A percentile compares a stretch with the other conserved stretches of the same genome.
Evolutionary conservation across 495 filamentous ascomycete genomes (phyloP).

Genomic region (Hypoxylon subgilvum): DNA sequence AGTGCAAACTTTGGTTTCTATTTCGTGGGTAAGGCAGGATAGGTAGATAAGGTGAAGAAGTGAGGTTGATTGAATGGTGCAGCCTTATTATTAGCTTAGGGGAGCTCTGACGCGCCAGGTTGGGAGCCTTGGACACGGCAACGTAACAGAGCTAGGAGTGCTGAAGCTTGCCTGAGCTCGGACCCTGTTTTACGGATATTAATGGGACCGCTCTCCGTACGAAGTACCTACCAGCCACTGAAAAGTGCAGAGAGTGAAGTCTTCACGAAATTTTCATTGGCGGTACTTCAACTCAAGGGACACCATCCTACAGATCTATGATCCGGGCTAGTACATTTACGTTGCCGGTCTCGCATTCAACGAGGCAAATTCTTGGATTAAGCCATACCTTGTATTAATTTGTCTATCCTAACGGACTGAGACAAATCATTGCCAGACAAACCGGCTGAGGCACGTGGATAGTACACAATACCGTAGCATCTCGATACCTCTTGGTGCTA

Average conservation of each 20-base stretch:
- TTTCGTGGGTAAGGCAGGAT: neutral
- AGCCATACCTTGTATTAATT: conserved; percentile 10
- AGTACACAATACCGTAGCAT: conserved; percentile 12
- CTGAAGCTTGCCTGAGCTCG: conserved; percentile 9
- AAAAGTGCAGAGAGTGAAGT: no score
- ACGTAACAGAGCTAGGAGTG: neutral
- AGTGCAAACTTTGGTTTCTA: neutral
- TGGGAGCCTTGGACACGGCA: conserved; percentile 23
- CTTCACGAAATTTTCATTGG: conserved; percentile 33
- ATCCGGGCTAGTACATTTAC: conserved; percentile 1
- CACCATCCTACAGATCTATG: conserved; percentile 8
- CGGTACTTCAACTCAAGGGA: conserved; percentile 9
- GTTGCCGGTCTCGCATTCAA: conserved; percentile 9
- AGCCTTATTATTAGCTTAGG: conserved; percentile 29
- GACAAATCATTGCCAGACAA: conserved; percentile 17
- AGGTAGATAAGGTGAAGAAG: conserved; percentile 3
- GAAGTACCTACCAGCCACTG: no score
- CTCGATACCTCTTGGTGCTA: conserved; percentile 11
- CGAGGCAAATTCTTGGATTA: conserved; percentile 27
- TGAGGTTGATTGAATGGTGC: conserved; percentile 23
- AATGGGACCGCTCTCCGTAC: conserved; percentile 15
- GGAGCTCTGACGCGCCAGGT: conserved; percentile 38
- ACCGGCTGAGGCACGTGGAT: conserved; percentile 22
- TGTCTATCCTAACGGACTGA: conserved; percentile 1
- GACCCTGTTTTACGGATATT: conserved; percentile 25